Base-by-base conservation (phyloP, 2,329 filamentous ascomycete species). In the Aureobasidium zeae region DNA sequence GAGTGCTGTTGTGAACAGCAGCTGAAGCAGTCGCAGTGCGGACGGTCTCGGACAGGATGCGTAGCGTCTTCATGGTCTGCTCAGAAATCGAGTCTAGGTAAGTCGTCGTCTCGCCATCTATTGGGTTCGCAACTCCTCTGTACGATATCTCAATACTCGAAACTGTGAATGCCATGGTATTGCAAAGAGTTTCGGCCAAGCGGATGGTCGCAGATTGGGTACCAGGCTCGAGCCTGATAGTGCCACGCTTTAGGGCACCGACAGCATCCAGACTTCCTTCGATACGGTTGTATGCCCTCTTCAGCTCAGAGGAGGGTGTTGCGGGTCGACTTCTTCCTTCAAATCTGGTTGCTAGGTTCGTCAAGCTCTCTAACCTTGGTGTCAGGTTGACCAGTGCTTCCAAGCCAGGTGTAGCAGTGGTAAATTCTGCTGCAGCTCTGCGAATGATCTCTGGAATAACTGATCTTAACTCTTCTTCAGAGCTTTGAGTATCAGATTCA, bases 81-180 rank as follows among this genome's bases (percentile, higher is more conserved):
- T 89, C 83, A 0, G 91, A 81, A 39, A 96, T 82, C 55, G 81
- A 87, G 52, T 89, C 83, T 15, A 96, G 64, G 33, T 96, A 66
- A 4, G 83, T 89, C 60, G 77, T 72, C 61, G 78, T 72, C 43
- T 84, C 81, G 34, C 76, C 74, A 51, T 83, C 76, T 16, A 79
- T 78, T 30, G 41, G 20, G 12, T 44, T 52, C 53, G 86, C 83
- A 3, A 86, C 71, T 5, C 91, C 91, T 53, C 91, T 82, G 60
- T 95, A 87, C 50, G 88, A 81, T 51, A 96, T 94, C 64, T 98
- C 91, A 3, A 85, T 79, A 0, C 87, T 80, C 7, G 87, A 81
- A 47, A 98, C 87, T 0, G 88, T 89, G 58, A 80, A 86, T 2
- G 52, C 28, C 51, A 60, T 20, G 55, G 17, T 30, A 11, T 47